Percentiles rank a stretch among this genome's conserved stretches.
These are phyloP conservation scores for Anaeramoeba flamelloides DNA, from an alignment of 78 protist genomes.

Conservation along the genomic window DNA sequence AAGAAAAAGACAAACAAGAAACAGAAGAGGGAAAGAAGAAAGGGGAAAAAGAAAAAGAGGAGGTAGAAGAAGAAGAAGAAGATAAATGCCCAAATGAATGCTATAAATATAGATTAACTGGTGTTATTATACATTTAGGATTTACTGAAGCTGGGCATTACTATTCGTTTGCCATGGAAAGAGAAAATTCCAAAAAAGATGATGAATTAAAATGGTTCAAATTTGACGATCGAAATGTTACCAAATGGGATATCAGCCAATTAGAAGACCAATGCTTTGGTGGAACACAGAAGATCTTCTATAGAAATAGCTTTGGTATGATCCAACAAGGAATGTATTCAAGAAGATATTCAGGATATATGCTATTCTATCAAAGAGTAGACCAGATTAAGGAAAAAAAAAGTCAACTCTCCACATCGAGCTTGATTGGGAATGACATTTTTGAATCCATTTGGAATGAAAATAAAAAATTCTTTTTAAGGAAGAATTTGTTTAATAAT, in stretches of 20 bases:
- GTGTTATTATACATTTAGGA: background rate
- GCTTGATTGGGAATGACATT: too few species aligned
- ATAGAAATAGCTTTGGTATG: background rate
- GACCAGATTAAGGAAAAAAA: background rate
- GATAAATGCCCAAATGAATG: background rate
- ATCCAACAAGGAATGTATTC: background rate
- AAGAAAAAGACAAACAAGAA: background rate
- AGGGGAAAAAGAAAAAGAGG: background rate
- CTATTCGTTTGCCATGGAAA: background rate
- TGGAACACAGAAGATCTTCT: background rate
- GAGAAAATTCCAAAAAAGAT: background rate
- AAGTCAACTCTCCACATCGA: too few species aligned
- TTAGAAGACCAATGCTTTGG: background rate
- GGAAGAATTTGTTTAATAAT: too few species aligned
- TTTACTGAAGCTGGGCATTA: background rate
- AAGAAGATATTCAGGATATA: background rate
- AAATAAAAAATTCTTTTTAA: too few species aligned
- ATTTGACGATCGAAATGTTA: background rate
- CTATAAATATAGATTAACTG: background rate
- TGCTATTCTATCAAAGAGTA: background rate
- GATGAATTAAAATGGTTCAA: background rate
- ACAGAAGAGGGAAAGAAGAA: background rate
- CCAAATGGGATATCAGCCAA: background rate
- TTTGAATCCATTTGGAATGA: too few species aligned
- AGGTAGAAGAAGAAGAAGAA: background rate